Conservation (phyloP, 768 basidiomycete species). For the Mycena haematopus region DNA sequence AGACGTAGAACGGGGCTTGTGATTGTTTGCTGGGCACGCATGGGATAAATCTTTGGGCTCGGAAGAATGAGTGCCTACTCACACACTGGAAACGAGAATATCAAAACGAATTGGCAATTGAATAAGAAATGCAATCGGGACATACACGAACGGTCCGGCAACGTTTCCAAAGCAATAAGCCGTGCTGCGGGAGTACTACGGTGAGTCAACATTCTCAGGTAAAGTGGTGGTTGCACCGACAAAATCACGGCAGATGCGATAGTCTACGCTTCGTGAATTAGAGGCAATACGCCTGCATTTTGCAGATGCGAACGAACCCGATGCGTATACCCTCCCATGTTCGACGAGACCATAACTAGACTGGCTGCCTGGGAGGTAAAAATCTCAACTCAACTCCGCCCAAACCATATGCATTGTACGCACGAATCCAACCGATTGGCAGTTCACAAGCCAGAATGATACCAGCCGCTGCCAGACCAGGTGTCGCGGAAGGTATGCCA, state of each 20-base stretch:
- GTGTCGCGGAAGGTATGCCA: conserved; percentile 32
- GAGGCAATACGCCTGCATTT: not conserved
- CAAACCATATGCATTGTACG: not conserved
- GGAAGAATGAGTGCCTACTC: not conserved
- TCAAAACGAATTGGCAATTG: not conserved
- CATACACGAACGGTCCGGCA: not conserved
- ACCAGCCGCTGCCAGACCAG: conserved; percentile 30
- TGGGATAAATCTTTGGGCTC: not conserved
- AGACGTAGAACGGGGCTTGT: not conserved
- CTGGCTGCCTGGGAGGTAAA: conserved; percentile 9
- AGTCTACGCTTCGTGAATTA: conserved; percentile 3
- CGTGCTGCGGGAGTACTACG: conserved; percentile 12
- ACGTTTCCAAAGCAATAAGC: conserved; percentile 9
- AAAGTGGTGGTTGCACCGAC: not conserved
- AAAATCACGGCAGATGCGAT: conserved; percentile 29
- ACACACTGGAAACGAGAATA: not conserved
- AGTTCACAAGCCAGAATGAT: conserved; percentile 32
- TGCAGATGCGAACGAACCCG: conserved; percentile 8
- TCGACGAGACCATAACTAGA: conserved; percentile 32
- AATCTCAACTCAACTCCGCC: not conserved
- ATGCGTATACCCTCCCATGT: conserved; percentile 34
- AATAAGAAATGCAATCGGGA: not conserved
- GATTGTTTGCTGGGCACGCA: not conserved
- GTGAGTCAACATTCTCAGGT: not conserved
- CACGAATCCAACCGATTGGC: conserved; percentile 32